A percentile compares a stretch with the other conserved stretches of the same genome.
These are phyloP conservation scores for Sporothrix humicola DNA, from an alignment of 2,329 filamentous ascomycete genomes.

Conservation along the genomic window DNA sequence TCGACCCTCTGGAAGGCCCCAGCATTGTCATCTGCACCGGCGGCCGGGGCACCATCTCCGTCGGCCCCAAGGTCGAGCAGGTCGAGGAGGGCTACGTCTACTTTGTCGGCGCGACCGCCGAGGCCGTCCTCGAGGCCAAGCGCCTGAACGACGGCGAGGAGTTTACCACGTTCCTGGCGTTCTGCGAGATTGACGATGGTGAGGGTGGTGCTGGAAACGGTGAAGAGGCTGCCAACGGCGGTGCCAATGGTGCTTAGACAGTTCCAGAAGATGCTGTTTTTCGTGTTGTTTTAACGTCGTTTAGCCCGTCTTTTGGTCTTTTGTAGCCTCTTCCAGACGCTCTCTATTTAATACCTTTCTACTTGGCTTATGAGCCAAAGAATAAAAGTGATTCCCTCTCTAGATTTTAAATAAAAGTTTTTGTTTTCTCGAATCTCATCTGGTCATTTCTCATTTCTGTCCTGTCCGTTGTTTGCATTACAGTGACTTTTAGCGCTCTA, in stretches of 20 bases:
- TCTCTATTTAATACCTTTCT: background rate
- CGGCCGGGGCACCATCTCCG: slow-evolving; percentile 81
- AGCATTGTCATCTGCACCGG: slow-evolving; percentile 91
- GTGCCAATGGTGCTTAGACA: slow-evolving; percentile 34
- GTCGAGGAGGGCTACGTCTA: slow-evolving; percentile 76
- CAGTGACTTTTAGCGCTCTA: background rate
- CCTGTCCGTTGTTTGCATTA: no score
- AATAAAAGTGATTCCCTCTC: background rate
- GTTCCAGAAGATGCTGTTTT: no score
- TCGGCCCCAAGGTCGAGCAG: slow-evolving; percentile 80
- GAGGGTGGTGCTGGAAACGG: slow-evolving; percentile 42
- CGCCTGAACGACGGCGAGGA: slow-evolving; percentile 63
- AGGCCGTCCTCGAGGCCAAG: slow-evolving; percentile 76
- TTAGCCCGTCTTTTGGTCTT: background rate
- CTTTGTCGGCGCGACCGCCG: slow-evolving; percentile 87
- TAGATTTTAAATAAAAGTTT: background rate
- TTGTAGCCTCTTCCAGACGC: background rate
- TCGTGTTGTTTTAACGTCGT: background rate
- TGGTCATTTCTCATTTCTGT: background rate
- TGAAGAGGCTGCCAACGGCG: slow-evolving; percentile 40
- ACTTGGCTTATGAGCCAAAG: background rate
- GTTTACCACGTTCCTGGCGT: slow-evolving; percentile 90
- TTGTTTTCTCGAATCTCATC: background rate
- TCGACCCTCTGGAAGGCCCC: slow-evolving; percentile 84
- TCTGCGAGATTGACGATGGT: slow-evolving; percentile 76